A percentile compares a stretch with the other conserved stretches of the same genome.
Conservation (phyloP, 176 grass and related monocot genomes). For the Echinochloa phyllopogon region DNA sequence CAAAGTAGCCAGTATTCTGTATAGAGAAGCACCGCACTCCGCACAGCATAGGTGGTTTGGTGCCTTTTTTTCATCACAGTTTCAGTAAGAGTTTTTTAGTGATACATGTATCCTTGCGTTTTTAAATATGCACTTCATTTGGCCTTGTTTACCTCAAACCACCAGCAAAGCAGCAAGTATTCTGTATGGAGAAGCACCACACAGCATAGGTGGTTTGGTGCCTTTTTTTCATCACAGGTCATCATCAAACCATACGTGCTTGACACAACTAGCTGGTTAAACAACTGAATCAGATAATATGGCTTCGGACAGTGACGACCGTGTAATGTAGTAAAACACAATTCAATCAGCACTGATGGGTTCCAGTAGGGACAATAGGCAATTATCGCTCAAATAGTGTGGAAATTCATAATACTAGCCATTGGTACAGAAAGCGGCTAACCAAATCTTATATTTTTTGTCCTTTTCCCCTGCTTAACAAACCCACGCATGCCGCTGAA, state of each 20-base stretch:
- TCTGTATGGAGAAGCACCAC: not conserved
- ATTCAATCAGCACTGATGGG: not conserved
- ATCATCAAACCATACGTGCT: not conserved
- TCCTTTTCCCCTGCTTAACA: not conserved
- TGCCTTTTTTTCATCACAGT: not conserved
- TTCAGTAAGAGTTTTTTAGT: not conserved
- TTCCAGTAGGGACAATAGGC: not conserved
- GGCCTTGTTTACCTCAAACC: not conserved
- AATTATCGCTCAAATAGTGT: not conserved
- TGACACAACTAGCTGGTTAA: conserved; percentile 5
- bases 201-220: not conserved
- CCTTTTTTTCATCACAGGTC: not conserved
- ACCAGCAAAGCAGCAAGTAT: not conserved
- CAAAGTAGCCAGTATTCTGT: not conserved
- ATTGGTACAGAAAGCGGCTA: not conserved
- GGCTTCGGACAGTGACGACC: not conserved
- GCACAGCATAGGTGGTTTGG: not conserved
- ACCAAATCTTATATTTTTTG: not conserved
- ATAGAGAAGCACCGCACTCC: not conserved
- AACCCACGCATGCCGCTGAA: not conserved
- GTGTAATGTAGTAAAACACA: not conserved
- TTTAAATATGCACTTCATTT: conserved; percentile 8
- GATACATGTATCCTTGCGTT: not conserved
- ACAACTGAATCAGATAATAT: not conserved
- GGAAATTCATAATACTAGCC: conserved; percentile 14